Conservation (phyloP, 306 rosid species). For the cucumber (Cucumis sativus) region Cucumber_9930_V3 NC_026655.2:1752001-1752500, state of each 20-base stretch:
- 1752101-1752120: neutral
- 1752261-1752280: too few relatives aligned
- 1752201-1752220: neutral
- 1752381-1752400: neutral
- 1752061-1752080: neutral
- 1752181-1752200: neutral
- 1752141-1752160: neutral
- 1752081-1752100: neutral
- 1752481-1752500: slow-evolving; percentile 26
- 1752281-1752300: too few relatives aligned
- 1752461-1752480: slow-evolving; percentile 1
- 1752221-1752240: neutral
- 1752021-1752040: neutral
- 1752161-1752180: neutral
- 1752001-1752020: neutral
- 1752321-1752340: too few relatives aligned
- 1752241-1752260: too few relatives aligned
- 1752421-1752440: slow-evolving; percentile 12
- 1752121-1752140: neutral
- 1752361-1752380: neutral
- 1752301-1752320: too few relatives aligned
- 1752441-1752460: slow-evolving; percentile 19
- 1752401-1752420: slow-evolving; percentile 16
- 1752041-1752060: neutral
- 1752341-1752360: neutral